Percentiles rank a stretch among this genome's conserved stretches.
These are phyloP conservation scores for Aechmea fasciata DNA, from an alignment of 176 grass and related monocot species.

Conservation along the genomic window DNA sequence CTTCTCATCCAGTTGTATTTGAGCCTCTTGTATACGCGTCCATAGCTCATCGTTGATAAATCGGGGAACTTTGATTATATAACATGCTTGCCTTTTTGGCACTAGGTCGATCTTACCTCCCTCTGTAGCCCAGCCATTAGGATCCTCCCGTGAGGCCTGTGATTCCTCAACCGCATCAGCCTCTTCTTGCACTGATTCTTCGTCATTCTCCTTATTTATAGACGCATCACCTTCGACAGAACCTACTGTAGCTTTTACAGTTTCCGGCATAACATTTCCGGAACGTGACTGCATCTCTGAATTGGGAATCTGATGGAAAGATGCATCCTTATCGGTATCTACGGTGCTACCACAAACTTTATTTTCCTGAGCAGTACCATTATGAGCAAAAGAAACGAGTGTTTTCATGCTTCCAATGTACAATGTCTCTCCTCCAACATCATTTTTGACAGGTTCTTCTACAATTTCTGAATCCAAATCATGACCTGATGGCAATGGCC, in stretches of 20 bases:
- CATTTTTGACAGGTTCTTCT: neutral
- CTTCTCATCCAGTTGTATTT: constrained; percentile 45
- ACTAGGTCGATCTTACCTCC: constrained; percentile 27
- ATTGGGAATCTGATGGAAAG: neutral
- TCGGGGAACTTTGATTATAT: constrained; percentile 55
- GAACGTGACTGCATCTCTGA: neutral
- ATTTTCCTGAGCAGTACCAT: neutral
- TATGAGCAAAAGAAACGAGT: neutral
- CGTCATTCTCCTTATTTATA: constrained; percentile 16
- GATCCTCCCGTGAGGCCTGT: constrained; percentile 18
- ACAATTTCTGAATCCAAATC: neutral
- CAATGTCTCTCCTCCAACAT: neutral
- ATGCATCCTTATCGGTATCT: neutral
- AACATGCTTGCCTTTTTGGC: constrained; percentile 20
- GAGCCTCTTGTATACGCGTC: constrained; percentile 48
- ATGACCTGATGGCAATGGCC: neutral
- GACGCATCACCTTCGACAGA: constrained; percentile 6
- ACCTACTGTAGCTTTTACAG: constrained; percentile 27
- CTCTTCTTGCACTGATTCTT: constrained; percentile 20
- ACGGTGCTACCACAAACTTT: neutral
- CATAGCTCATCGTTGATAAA: constrained; percentile 56
- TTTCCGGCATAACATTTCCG: constrained; percentile 22
- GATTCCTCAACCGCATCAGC: constrained; percentile 9
- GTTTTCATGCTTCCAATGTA: neutral
- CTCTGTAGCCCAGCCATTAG: constrained; percentile 9